Base-by-base conservation (phyloP, 768 basidiomycete genomes). In the Amanita thiersii region DNA sequence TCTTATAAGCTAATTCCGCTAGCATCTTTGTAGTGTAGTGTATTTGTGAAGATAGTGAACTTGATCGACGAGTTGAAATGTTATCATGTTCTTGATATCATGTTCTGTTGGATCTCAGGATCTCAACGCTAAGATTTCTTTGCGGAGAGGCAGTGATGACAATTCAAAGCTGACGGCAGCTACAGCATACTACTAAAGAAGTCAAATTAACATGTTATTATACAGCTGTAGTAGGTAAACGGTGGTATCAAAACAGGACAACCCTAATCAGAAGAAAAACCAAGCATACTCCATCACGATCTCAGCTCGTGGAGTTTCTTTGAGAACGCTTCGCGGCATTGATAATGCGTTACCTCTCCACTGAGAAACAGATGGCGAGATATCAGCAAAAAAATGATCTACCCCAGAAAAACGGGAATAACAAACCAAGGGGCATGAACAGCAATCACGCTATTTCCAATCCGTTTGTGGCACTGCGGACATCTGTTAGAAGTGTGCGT, bases 321-420 rank as follows among this genome's bases (percentile, higher is more conserved):
- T 69, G 86, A 66, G 55, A 91, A 96, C 0, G 73, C 70, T 56
- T 96, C 93, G 19, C 91, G 82, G 56, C 93, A 98, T 47, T 94
- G 87, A 58, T 93, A 92, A 61, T 97, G 94, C 0, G 92, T 98
- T 2, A 96, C 93, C 62, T 94, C 90, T 6, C 93, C 93, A 37
- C 92, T 96, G 51, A 25, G 24, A 26, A 6, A 33, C 38, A 25
- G 11, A 41, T 36, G 6, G 38, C 21, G 44, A 40, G 18, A 4
- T 5, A 29, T 21, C 21, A 32, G 14, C 35, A 25, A n/a, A n/a
- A n/a, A n/a, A 9, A 14, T 24, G 15, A 20, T 23, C 42, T 9
- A n/a, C 32, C 28, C 3, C 32, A 7, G 17, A 31, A 48, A 43
- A 45, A 4, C 6, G 6, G 21, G 11, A 11, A 9, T 21, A 42